Base-by-base conservation (phyloP, 345 rosid species). In the Raphanus sativus region DNA sequence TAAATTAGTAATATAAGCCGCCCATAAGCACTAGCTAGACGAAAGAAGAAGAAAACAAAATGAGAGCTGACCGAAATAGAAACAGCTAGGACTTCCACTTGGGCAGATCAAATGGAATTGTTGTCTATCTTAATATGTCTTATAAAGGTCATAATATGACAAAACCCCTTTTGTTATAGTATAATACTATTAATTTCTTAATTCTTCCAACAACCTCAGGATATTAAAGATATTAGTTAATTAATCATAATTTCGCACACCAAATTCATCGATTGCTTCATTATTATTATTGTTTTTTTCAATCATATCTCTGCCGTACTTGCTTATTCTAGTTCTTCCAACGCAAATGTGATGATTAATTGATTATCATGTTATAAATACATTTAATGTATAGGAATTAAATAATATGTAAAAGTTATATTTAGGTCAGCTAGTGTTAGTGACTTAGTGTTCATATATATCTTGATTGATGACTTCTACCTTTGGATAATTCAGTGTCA, bases 71-170 rank as follows among this genome's bases (percentile, higher is more conserved):
- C 36, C 42, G 63, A 67, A 77, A 69, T 69, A 63, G 50, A 80
- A 62, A 70, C 83, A 80, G 76, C 73, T 75, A 75, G 48, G 83
- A 75, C 73, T 75, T 80, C 83, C 83, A 75, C 80, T 70, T 65
- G 63, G 80, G n/a, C 55, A 65, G 48, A 70, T 34, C 63, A 70
- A 75, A 80, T 75, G 79, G 63, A 58, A 70, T 59, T 56, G 73
- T 74, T 65, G 83, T 80, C 76, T 75, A 76, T 80, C 83, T 80
- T 73, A 58, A 75, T 75, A 56, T 79, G 78, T 79, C 78, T 70
- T 65, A 65, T 58, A 59, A 33, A 62, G 59, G 59, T 12, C 76
- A 75, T 75, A 64, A 80, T 55, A 4, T 75, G 79, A 80, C 83
- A 75, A 80, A 80, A 45, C 4, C 0, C 17, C 67, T 64, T 80